Base-by-base conservation (phyloP, 306 rosid species). In the Cicer cuneatum region DNA sequence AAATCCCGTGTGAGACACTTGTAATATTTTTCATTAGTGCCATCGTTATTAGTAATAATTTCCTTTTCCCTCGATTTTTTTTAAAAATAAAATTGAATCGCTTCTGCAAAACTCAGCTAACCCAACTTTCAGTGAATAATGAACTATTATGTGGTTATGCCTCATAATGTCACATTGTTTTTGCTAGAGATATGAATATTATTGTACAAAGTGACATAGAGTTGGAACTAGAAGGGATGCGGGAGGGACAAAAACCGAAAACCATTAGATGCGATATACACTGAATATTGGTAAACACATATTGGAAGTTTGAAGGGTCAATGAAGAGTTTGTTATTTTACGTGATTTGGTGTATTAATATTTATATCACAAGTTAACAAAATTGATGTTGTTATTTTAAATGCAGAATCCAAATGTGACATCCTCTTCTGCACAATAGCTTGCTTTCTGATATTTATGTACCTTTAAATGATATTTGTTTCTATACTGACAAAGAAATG, bases 401-500 rank as follows among this genome's bases (percentile, higher is more conserved):
- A 77, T 33, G 75, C 45, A 59, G 18, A 61, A 59, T 39, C 63
- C 41, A 16, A 43, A 10, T 45, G 51, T 4, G 51, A n/a, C 13
- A 45, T n/a, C 51, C 51, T 11, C 5, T 45, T 10, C 18, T 49
- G 13, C 29, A 38, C 62, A 16, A 16, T 38, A 43, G 5, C 51
- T 61, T 82, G 76, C 12, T 67, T 41, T 45, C 21, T 40, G 52
- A 61, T 8, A 69, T 71, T 84, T 19, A 18, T 14, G 10, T 58
- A 49, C 71, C 71, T 76, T 79, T 40, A 8, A 49, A 69, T 41
- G 18, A 24, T 59, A 69, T 41, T 41, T 76, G 66, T 58, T 16
- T 53, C n/a, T 24, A 16, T 38, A 7, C 13, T 54, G 33, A 42
- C 8, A 57, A 66, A 79, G 38, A 65, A 65, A 72, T 46, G 18